These are phyloP conservation scores for Vaccinium corymbosum DNA, from an alignment of 148 eudicot genomes.

Conservation along the genomic window DNA sequence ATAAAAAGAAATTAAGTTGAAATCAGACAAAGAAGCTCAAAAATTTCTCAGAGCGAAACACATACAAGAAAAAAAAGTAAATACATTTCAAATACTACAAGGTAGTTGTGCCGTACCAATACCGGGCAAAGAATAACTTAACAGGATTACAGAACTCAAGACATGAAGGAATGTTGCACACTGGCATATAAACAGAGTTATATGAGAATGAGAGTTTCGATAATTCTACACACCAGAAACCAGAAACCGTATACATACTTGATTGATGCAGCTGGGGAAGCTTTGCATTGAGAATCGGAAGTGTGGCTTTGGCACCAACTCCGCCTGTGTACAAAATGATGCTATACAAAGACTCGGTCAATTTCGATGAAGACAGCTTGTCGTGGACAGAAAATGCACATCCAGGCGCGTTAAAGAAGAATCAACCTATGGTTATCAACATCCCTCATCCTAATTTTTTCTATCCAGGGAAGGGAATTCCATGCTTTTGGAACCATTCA, in stretches of 20 bases:
- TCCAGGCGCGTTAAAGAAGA: conserved; percentile 10
- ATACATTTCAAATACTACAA: background rate
- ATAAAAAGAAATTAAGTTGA: no score
- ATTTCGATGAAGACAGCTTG: conserved; percentile 18
- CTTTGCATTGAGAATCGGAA: conserved; percentile 12
- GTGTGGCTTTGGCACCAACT: conserved; percentile 15
- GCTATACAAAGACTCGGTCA: conserved; percentile 42
- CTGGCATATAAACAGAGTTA: conserved; percentile 33
- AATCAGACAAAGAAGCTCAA: background rate
- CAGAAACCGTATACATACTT: conserved; percentile 7
- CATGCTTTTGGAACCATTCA: conserved; percentile 96
- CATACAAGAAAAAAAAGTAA: background rate
- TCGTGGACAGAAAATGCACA: conserved; percentile 28
- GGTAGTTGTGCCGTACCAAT: background rate
- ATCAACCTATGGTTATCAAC: background rate
- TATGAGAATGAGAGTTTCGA: conserved; percentile 27
- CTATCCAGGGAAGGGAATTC: conserved; percentile 69
- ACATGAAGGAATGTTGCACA: conserved; percentile 24
- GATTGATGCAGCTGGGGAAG: conserved; percentile 16
- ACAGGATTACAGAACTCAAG: conserved; percentile 27
- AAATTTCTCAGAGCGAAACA: background rate
- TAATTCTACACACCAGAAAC: conserved; percentile 24
- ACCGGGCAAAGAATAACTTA: conserved; percentile 21
- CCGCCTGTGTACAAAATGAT: conserved; percentile 18
- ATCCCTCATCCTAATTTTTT: conserved; percentile 14